Evolutionary conservation across 106 monocot genomes (phyloP), one percentile per base, ranked within the genome.

Genomic region (Dendrobium nobile): DNA sequence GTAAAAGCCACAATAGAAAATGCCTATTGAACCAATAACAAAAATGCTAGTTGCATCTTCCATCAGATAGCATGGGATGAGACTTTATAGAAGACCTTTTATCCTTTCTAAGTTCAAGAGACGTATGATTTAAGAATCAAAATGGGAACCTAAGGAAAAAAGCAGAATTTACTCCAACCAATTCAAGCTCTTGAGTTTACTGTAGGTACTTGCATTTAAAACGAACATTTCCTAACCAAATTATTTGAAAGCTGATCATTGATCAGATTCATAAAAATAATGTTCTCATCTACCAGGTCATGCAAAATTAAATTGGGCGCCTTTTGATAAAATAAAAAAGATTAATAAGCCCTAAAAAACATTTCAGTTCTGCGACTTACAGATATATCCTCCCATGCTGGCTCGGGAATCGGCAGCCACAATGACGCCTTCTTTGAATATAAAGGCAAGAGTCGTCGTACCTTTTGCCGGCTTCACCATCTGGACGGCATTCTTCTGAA

Each of bases 391-490:
- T 47, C 92, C 92, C 92, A 92, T 92, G 86, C 92, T 90, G 73
- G 93, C 91, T 24, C 93, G 75, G 16, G 95, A 96, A 80, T 96
- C 95, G 8, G 93, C 93, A 9, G 93, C 91, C 42, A 96, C 91
- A 37, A 96, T 96, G 22, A 96, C 91, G 3, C 93, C 95, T 64
- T 96, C 86, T 73, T 89, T 91, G 81, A 96, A 96, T 48, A 93
- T 89, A 77, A 96, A 96, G 1, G 93, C 95, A 37, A 96, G 93
- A 2, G 95, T 96, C 9, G 95, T 96, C 28, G 93, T 96, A 18
- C 95, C 95, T 77, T 91, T 89, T 26, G 91, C 89, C 2, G 83
- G 89, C 78, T 91, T 91, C 83, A 95, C 80, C 91, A 86, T 93
- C 85, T 93, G 82, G 22, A 86, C 75, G 56, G 91, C 81, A 17